phyloP scores from a whole-genome alignment of 805 yeast species.

The Candida orba region DNA sequence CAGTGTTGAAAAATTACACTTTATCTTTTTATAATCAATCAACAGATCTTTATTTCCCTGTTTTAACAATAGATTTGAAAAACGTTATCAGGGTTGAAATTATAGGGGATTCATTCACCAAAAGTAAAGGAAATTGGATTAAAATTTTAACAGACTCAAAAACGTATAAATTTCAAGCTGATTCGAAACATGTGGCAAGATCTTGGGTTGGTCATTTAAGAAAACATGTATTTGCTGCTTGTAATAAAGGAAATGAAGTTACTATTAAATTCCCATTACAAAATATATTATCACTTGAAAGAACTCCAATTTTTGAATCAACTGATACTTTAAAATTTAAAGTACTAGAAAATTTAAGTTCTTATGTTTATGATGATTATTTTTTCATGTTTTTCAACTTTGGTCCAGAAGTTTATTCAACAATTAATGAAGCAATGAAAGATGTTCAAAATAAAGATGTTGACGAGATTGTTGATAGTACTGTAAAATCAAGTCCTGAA shows the following conservation, averaged over 20 bases:
- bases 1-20: constrained; percentile 61
- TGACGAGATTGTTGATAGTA: constrained; percentile 10
- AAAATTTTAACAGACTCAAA: constrained; percentile 50
- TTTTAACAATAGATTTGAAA: constrained; percentile 63
- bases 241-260: constrained; percentile 65
- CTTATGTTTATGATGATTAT: constrained; percentile 59
- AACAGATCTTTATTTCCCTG: constrained; percentile 81
- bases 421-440: constrained; percentile 34
- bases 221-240: constrained; percentile 68
- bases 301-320: constrained; percentile 45
- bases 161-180: constrained; percentile 63
- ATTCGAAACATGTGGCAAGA: constrained; percentile 63
- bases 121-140: constrained; percentile 38
- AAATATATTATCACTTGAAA: constrained; percentile 56
- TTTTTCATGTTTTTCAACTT: constrained; percentile 58
- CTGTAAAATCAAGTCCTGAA: constrained; percentile 2
- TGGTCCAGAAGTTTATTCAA: constrained; percentile 36
- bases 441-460: constrained; percentile 2
- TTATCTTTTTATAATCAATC: constrained; percentile 63
- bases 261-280: constrained; percentile 69
- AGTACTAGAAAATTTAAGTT: constrained; percentile 47
- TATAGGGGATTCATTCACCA: constrained; percentile 15
- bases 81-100: constrained; percentile 57
- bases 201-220: constrained; percentile 74
- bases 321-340: constrained; percentile 54